phyloP scores from a whole-genome alignment of 176 grass and related monocot genomes.

The Canna indica region DNA sequence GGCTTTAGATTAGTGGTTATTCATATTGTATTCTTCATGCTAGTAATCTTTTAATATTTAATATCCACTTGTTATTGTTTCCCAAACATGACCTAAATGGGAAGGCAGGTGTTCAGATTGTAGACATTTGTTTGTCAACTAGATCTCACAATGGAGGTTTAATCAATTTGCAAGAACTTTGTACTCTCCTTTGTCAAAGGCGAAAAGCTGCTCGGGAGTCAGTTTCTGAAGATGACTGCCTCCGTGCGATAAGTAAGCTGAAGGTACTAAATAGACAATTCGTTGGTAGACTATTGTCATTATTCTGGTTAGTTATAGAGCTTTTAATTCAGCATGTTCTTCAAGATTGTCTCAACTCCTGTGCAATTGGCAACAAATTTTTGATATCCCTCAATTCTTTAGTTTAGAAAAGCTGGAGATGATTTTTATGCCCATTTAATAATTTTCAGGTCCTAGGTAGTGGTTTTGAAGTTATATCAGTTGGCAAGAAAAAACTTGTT shows the following conservation, averaged over 20 bases:
- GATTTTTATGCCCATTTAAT: slow-evolving; percentile 17
- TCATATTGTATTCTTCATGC: not conserved
- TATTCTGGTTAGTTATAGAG: not conserved
- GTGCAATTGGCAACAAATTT: not conserved
- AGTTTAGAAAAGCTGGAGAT: not conserved
- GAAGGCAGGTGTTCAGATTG: slow-evolving; percentile 83
- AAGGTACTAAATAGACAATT: slow-evolving; percentile 46
- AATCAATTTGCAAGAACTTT: slow-evolving; percentile 80
- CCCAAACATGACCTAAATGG: slow-evolving; percentile 3
- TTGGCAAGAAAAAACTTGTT: slow-evolving; percentile 82
- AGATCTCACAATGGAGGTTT: slow-evolving; percentile 78
- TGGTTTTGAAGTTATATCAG: slow-evolving; percentile 95
- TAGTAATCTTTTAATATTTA: not conserved
- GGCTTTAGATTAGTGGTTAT: not conserved
- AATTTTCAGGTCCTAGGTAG: slow-evolving; percentile 71
- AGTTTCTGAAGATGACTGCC: slow-evolving; percentile 84
- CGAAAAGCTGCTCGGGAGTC: slow-evolving; percentile 55
- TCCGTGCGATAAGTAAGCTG: slow-evolving; percentile 93
- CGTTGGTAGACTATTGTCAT: not conserved
- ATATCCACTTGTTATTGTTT: not conserved
- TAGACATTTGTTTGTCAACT: slow-evolving; percentile 92
- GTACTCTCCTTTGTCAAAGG: slow-evolving; percentile 56
- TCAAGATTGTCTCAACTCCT: not conserved
- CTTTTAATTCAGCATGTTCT: not conserved
- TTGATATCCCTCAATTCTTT: slow-evolving; percentile 3